Evolutionary conservation across 495 filamentous ascomycete species (phyloP).

Genomic region (Neurospora sp.): DNA sequence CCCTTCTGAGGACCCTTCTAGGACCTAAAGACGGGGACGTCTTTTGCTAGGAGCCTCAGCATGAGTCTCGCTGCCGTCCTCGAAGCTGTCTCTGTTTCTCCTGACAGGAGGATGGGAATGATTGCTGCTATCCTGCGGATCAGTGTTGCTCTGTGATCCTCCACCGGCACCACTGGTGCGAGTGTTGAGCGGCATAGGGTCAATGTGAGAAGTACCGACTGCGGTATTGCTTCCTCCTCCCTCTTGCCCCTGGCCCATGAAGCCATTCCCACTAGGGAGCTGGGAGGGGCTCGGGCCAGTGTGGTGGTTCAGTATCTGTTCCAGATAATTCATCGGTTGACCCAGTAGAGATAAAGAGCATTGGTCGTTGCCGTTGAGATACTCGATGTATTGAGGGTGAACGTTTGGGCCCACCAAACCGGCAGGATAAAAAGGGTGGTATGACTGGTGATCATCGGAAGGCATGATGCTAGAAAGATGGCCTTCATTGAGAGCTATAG

Average conservation of each 20-base stretch:
- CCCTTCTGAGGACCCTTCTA: background rate
- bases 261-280: background rate
- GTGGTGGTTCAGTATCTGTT: background rate
- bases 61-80: background rate
- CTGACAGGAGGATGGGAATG: background rate
- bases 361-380: background rate
- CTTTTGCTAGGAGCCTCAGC: background rate
- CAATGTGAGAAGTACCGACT: background rate
- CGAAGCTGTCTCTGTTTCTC: background rate
- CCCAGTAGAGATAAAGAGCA: background rate
- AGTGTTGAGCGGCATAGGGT: background rate
- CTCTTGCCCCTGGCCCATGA: background rate
- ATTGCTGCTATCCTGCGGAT: background rate
- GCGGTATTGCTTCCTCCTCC: background rate
- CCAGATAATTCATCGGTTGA: background rate
- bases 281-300: background rate
- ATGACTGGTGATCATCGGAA: no score
- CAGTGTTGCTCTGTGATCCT: background rate
- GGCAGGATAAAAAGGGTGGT: background rate
- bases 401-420: background rate
- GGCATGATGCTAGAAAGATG: background rate
- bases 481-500: background rate
- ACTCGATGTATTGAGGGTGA: background rate
- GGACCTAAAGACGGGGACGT: background rate
- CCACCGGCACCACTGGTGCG: background rate